Conservation (phyloP, 805 yeast genomes). For the Kluyveromyces aestuarii region DNA sequence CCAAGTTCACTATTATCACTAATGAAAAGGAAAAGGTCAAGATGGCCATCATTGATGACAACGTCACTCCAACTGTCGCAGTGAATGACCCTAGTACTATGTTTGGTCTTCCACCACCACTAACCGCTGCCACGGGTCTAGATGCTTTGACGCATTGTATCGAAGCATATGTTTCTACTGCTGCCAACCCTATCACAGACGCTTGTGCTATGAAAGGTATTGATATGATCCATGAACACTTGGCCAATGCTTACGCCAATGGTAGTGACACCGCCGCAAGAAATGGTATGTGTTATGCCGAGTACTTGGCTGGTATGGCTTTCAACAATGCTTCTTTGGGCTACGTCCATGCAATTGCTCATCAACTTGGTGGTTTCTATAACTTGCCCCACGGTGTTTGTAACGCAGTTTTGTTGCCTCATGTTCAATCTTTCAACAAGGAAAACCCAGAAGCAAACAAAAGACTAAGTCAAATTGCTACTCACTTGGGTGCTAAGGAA, state of each 20-base stretch:
- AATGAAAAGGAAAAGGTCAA: slow-evolving; percentile 31
- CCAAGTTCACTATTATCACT: slow-evolving; percentile 38
- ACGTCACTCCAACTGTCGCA: slow-evolving; percentile 35
- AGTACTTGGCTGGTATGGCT: slow-evolving; percentile 38
- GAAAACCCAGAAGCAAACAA: slow-evolving; percentile 5
- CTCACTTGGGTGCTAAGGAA: slow-evolving; percentile 11
- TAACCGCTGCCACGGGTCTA: slow-evolving; percentile 35
- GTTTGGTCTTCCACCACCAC: slow-evolving; percentile 33
- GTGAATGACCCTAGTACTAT: slow-evolving; percentile 35
- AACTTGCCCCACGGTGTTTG: slow-evolving; percentile 37
- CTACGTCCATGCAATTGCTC: slow-evolving; percentile 36
- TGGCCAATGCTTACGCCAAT: slow-evolving; percentile 31
- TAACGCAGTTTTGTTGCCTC: slow-evolving; percentile 38
- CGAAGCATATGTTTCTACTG: slow-evolving; percentile 39
- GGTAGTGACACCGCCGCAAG: slow-evolving; percentile 36
- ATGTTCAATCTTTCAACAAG: slow-evolving; percentile 24
- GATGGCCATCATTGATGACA: slow-evolving; percentile 36
- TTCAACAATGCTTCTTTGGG: slow-evolving; percentile 35
- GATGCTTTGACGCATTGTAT: slow-evolving; percentile 38
- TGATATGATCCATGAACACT: slow-evolving; percentile 31
- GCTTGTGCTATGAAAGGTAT: slow-evolving; percentile 35
- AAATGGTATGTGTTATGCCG: slow-evolving; percentile 35
- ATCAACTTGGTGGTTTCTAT: slow-evolving; percentile 32
- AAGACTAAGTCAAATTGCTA: slow-evolving; percentile 15
- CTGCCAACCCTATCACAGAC: slow-evolving; percentile 39